These are phyloP conservation scores for Aspergillus texensis DNA, from an alignment of 2,329 filamentous ascomycete genomes.

Conservation along the genomic window DNA sequence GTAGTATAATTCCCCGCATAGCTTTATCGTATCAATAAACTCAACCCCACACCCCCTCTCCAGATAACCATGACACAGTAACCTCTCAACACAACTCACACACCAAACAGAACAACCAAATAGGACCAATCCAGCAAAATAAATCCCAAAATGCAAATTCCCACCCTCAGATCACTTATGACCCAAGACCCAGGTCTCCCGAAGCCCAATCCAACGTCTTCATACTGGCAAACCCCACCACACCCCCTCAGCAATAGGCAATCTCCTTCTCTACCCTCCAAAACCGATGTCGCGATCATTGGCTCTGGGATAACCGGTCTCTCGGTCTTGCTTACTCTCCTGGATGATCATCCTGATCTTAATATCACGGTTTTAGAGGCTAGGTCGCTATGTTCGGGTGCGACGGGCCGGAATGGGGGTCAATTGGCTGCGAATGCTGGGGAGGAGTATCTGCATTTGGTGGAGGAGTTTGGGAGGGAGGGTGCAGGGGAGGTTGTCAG, in stretches of 20 bases:
- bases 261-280: conserved; percentile 29
- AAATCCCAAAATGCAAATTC: background rate
- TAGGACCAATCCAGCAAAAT: background rate
- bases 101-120: background rate
- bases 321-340: conserved; percentile 34
- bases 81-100: background rate
- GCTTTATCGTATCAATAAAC: background rate
- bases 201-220: conserved; percentile 36
- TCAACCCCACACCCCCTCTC: background rate
- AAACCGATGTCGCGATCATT: conserved; percentile 35
- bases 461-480: conserved; percentile 23
- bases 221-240: conserved; percentile 41
- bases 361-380: conserved; percentile 40
- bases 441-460: conserved; percentile 29
- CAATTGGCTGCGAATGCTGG: conserved; percentile 33
- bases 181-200: conserved; percentile 39
- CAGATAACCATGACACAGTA: background rate
- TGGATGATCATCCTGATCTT: conserved; percentile 27
- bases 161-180: background rate
- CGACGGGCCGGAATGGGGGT: conserved; percentile 42
- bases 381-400: conserved; percentile 38
- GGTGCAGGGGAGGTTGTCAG: conserved; percentile 39
- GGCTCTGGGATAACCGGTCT: conserved; percentile 42
- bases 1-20: background rate
- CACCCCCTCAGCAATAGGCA: conserved; percentile 34